Conservation (phyloP, 2,329 filamentous ascomycete genomes). For the Fusarium multiceps region DNA sequence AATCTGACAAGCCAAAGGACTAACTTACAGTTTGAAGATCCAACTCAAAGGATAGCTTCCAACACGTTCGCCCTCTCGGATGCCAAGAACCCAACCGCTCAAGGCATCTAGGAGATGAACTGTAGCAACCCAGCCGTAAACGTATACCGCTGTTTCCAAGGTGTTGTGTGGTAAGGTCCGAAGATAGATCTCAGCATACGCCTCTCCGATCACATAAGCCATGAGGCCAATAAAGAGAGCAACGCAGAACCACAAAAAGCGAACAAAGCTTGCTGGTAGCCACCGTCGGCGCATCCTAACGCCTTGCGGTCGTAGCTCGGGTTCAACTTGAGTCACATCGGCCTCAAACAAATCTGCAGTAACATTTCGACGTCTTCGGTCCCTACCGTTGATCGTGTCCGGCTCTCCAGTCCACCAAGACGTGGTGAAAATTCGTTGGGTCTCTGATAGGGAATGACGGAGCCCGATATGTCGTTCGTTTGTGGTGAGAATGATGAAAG, state of each 20-base stretch:
- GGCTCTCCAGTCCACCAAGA: conserved; percentile 73
- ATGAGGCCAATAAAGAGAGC: conserved; percentile 71
- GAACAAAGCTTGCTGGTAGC: conserved; percentile 74
- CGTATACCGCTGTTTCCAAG: conserved; percentile 74
- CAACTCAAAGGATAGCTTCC: conserved; percentile 77
- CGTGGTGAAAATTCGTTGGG: conserved; percentile 73
- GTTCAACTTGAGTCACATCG: conserved; percentile 46
- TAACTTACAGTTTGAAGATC: conserved; percentile 74
- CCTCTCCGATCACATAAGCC: conserved; percentile 75
- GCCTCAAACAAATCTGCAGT: conserved; percentile 54
- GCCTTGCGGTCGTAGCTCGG: conserved; percentile 43
- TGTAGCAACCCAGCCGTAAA: conserved; percentile 76
- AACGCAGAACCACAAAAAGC: conserved; percentile 76
- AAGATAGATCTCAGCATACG: conserved; percentile 76
- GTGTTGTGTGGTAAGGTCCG: conserved; percentile 74
- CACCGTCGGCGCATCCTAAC: conserved; percentile 63
- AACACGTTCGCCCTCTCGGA: conserved; percentile 72
- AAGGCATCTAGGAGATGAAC: conserved; percentile 73
- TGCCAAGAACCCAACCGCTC: conserved; percentile 75
- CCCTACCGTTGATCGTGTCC: conserved; percentile 58
- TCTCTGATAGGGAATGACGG: conserved; percentile 71
- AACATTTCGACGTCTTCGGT: conserved; percentile 55
- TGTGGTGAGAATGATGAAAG: conserved; percentile 71
- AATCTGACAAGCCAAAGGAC: neutral
- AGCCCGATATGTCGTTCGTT: conserved; percentile 72